These are phyloP conservation scores for Rhizophagus sp. DNA, from an alignment of 192 early-diverging fungal genomes.

Conservation along the genomic window DNA sequence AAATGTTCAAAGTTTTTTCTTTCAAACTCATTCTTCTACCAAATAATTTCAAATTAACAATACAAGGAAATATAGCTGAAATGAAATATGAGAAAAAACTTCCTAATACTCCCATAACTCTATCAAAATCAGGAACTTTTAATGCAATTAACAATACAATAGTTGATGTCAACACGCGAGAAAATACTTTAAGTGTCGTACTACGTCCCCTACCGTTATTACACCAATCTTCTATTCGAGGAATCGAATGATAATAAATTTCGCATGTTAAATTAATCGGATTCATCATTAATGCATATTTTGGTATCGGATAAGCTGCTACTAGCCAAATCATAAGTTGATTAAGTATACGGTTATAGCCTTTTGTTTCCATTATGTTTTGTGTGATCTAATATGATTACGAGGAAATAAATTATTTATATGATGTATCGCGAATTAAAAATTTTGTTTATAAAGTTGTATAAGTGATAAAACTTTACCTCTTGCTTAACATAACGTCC, in stretches of 20 bases:
- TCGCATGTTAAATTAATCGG: constrained; percentile 58
- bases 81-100: constrained; percentile 52
- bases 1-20: constrained; percentile 5
- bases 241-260: constrained; percentile 30
- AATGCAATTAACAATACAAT: constrained; percentile 53
- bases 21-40: constrained; percentile 20
- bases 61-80: constrained; percentile 51
- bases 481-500: constrained; percentile 56
- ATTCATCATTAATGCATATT: constrained; percentile 66
- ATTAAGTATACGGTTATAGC: constrained; percentile 53
- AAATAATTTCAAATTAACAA: constrained; percentile 48
- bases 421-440: not conserved
- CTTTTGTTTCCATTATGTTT: constrained; percentile 61
- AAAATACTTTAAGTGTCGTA: constrained; percentile 28
- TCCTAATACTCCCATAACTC: constrained; percentile 65
- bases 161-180: constrained; percentile 38
- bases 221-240: constrained; percentile 33
- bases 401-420: not conserved
- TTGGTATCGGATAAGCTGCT: constrained; percentile 69
- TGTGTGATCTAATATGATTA: constrained; percentile 55
- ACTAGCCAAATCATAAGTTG: constrained; percentile 63
- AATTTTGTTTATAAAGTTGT: constrained; percentile 15
- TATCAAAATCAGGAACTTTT: constrained; percentile 65
- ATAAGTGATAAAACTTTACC: constrained; percentile 34
- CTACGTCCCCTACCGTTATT: constrained; percentile 33